Conservation (phyloP, 768 basidiomycete genomes). For the Coprinellus micaceus region DNA sequence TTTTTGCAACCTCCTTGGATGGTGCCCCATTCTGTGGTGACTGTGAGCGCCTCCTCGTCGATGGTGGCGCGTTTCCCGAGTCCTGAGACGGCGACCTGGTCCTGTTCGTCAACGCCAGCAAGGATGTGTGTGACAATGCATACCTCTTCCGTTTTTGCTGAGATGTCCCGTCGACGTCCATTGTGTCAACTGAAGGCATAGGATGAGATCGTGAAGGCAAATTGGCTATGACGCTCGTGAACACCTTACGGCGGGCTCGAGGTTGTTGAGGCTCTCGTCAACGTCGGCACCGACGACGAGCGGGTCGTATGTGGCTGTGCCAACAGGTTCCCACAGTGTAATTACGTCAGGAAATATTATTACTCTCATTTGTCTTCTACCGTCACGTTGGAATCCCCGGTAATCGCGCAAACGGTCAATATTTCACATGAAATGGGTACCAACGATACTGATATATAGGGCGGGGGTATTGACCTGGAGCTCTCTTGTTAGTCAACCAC, state of each 20-base stretch:
- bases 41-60: constrained; percentile 43
- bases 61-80: constrained; percentile 36
- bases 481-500: background rate
- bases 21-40: constrained; percentile 25
- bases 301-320: background rate
- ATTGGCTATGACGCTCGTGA: too few species aligned
- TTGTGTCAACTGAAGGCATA: background rate
- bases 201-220: too few species aligned
- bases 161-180: constrained; percentile 23
- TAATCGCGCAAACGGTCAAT: background rate
- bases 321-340: background rate
- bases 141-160: constrained; percentile 52
- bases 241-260: background rate
- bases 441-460: background rate
- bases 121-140: background rate
- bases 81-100: constrained; percentile 51
- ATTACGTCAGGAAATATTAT: background rate
- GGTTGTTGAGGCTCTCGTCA: background rate
- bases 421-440: constrained; percentile 13
- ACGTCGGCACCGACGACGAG: background rate
- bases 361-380: too few species aligned
- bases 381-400: background rate
- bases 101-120: background rate
- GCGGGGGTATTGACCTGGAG: background rate
- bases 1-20: constrained; percentile 39